A percentile compares a stretch with the other conserved stretches of the same genome.
These are phyloP conservation scores for Backusella circina DNA, from an alignment of 192 early-diverging fungal species.

Conservation along the genomic window DNA sequence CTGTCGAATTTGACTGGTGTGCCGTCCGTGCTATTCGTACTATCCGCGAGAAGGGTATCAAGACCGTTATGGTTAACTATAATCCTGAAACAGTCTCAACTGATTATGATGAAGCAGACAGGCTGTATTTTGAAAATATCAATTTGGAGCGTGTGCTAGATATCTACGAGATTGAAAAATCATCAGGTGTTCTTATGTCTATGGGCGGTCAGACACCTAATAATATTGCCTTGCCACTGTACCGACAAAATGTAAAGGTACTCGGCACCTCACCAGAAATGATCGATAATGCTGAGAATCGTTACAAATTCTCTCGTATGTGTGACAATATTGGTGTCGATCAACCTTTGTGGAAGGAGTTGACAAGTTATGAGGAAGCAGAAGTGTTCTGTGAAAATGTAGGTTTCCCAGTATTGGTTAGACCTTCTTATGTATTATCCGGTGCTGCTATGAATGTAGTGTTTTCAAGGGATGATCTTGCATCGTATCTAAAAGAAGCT, in stretches of 20 bases:
- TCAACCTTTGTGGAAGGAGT: constrained; percentile 96
- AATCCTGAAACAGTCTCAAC: constrained; percentile 99
- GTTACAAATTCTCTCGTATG: constrained; percentile 98
- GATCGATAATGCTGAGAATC: constrained; percentile 96
- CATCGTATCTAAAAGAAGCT: constrained; percentile 84
- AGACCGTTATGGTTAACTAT: constrained; percentile 99
- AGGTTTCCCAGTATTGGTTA: constrained; percentile 92
- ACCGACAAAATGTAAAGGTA: constrained; percentile 89
- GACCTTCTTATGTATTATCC: constrained; percentile 97
- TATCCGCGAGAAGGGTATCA: constrained; percentile 78
- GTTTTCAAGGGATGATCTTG: constrained; percentile 77
- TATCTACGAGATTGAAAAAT: constrained; percentile 92
- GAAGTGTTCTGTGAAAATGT: constrained; percentile 82
- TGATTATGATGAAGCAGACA: constrained; percentile 97
- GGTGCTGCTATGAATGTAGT: constrained; percentile 99
- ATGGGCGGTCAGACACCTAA: constrained; percentile 98
- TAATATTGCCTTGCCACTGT: constrained; percentile 92
- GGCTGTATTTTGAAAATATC: constrained; percentile 96
- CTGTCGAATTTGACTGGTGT: constrained; percentile 99
- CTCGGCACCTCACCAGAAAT: constrained; percentile 95
- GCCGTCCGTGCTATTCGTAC: constrained; percentile 95
- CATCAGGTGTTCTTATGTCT: constrained; percentile 86
- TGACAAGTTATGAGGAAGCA: constrained; percentile 86
- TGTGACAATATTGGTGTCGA: constrained; percentile 95
- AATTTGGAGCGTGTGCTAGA: constrained; percentile 92